These are phyloP conservation scores for Fusarium begoniae DNA, from an alignment of 2,329 filamentous ascomycete species.

Conservation along the genomic window DNA sequence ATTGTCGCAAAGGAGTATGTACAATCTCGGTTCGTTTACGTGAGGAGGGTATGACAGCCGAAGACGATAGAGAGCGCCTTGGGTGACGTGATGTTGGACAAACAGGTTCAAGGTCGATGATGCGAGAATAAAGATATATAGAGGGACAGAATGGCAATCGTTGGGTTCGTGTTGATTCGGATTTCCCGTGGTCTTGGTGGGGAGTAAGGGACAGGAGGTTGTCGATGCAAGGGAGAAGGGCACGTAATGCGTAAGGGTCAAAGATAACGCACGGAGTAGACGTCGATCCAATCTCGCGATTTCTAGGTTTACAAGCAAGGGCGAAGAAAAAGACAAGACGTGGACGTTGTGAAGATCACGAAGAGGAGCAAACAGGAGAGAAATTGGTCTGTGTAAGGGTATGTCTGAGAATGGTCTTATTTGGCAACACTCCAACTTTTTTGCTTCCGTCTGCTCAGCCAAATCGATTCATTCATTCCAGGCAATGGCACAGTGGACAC, in stretches of 20 bases:
- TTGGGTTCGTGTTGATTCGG: not conserved
- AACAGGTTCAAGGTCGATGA: not conserved
- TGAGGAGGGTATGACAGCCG: not conserved
- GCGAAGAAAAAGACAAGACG: not conserved
- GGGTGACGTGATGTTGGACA: not conserved
- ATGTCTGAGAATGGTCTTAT: constrained; percentile 9
- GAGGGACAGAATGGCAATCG: not conserved
- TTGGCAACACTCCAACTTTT: constrained; percentile 1
- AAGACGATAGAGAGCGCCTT: not conserved
- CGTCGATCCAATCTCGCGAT: constrained; percentile 2
- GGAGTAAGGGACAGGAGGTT: constrained; percentile 3
- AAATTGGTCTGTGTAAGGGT: not conserved
- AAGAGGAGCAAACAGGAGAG: not conserved
- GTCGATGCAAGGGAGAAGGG: constrained; percentile 5
- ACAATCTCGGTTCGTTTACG: not conserved
- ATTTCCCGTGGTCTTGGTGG: not conserved
- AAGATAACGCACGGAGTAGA: not conserved
- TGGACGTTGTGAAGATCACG: not conserved
- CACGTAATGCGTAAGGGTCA: not conserved
- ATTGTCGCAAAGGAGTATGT: constrained; percentile 10
- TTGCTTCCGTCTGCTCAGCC: constrained; percentile 13
- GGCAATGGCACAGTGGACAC: constrained; percentile 16
- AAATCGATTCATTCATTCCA: constrained; percentile 28
- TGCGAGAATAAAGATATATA: not conserved
- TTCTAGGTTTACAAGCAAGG: not conserved